phyloP scores from a whole-genome alignment of 2,329 filamentous ascomycete genomes.

The Camptophora hylomeconis region DNA sequence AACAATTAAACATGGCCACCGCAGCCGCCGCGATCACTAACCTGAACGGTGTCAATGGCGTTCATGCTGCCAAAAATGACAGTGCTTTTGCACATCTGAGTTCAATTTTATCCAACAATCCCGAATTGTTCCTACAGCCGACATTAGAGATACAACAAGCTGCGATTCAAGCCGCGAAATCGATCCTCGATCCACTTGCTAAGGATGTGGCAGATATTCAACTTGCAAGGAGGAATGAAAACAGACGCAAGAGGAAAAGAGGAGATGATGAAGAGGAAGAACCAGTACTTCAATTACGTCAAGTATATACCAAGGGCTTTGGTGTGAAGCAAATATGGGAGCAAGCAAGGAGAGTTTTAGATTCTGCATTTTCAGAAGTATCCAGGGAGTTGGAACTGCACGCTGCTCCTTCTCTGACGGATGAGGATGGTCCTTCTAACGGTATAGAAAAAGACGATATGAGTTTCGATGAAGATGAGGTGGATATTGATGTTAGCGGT shows the following conservation, averaged over 20 bases:
- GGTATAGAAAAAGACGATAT: slow-evolving; percentile 10
- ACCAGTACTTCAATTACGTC: slow-evolving; percentile 60
- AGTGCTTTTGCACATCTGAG: slow-evolving; percentile 29
- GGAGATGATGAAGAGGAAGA: slow-evolving; percentile 26
- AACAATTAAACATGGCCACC: no score
- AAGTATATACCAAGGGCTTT: slow-evolving; percentile 77
- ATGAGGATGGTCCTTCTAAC: slow-evolving; percentile 12
- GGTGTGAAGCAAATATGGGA: slow-evolving; percentile 86
- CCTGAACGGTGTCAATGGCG: no score
- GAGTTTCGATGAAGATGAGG: slow-evolving; percentile 4
- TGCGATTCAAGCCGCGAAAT: slow-evolving; percentile 64
- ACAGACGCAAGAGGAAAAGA: slow-evolving; percentile 27
- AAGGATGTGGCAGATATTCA: slow-evolving; percentile 61
- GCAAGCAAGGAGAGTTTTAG: slow-evolving; percentile 73
- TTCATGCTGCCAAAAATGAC: not conserved
- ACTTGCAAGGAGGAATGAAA: slow-evolving; percentile 55
- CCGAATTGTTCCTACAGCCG: slow-evolving; percentile 68
- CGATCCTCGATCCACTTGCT: slow-evolving; percentile 66
- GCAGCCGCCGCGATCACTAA: no score
- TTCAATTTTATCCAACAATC: slow-evolving; percentile 46
- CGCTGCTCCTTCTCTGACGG: slow-evolving; percentile 3
- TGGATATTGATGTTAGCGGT: slow-evolving; percentile 7
- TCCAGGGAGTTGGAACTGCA: slow-evolving; percentile 1
- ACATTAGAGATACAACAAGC: slow-evolving; percentile 51
- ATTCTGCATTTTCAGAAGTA: slow-evolving; percentile 10